These are phyloP conservation scores for Lizanozyma gosingica DNA, from an alignment of 1,139 yeast species.

Conservation along the genomic window DNA sequence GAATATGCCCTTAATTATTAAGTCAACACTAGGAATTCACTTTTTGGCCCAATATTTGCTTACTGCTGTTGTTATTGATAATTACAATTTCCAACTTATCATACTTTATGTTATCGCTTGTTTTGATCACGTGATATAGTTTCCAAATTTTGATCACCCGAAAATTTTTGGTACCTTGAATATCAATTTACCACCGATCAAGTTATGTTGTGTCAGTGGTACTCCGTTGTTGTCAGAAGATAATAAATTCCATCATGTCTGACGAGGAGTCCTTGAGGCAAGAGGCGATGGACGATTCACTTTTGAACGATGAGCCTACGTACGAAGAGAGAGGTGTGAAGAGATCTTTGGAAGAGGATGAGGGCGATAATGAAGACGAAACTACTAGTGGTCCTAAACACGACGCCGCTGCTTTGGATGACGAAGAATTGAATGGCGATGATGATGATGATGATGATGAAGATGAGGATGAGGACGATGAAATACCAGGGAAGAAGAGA, in stretches of 20 bases:
- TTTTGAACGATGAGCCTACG: background rate
- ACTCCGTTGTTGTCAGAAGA: conserved; percentile 6
- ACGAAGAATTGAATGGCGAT: conserved; percentile 18
- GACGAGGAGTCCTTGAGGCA: conserved; percentile 5
- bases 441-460: conserved; percentile 59
- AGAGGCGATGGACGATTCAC: conserved; percentile 2
- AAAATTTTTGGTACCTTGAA: background rate
- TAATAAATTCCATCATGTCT: conserved; percentile 3
- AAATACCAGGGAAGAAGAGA: conserved; percentile 45
- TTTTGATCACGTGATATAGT: no score
- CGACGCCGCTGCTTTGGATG: conserved; percentile 4
- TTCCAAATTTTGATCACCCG: background rate
- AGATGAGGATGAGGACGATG: conserved; percentile 47
- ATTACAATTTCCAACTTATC: no score
- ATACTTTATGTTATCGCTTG: no score
- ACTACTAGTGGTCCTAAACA: conserved; percentile 4
- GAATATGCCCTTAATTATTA: no score
- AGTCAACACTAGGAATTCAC: no score
- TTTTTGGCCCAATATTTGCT: no score
- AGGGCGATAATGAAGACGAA: conserved; percentile 5
- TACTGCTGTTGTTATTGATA: no score
- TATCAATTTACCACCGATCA: no score
- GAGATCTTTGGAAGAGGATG: conserved; percentile 8
- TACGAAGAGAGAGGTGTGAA: conserved; percentile 6
- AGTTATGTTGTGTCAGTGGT: no score